These are phyloP conservation scores for Phaffomyces antillensis DNA, from an alignment of 805 yeast species.

Conservation along the genomic window DNA sequence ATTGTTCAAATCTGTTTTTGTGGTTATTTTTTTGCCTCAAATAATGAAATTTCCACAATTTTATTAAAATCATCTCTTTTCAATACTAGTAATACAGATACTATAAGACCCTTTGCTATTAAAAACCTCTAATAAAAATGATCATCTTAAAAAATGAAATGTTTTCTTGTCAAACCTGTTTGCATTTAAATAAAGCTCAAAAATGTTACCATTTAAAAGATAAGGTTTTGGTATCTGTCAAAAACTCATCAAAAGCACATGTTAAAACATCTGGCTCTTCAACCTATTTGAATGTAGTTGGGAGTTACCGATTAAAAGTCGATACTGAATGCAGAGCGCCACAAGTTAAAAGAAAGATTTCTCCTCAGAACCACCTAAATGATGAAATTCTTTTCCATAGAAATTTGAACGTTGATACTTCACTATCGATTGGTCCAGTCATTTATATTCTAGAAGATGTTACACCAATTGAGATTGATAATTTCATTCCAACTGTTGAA, in stretches of 20 bases:
- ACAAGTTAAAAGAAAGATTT: constrained; percentile 2
- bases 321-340: neutral
- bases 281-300: neutral
- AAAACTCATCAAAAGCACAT: constrained; percentile 3
- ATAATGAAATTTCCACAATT: too few species aligned
- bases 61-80: too few species aligned
- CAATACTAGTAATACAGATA: neutral
- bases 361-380: constrained; percentile 2
- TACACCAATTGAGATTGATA: constrained; percentile 4
- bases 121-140: constrained; percentile 1
- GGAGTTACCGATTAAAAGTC: constrained; percentile 2
- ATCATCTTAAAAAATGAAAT: constrained; percentile 8
- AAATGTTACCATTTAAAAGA: constrained; percentile 4
- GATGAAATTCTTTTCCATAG: constrained; percentile 12
- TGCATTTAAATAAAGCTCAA: constrained; percentile 1
- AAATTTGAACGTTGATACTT: constrained; percentile 7
- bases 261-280: neutral
- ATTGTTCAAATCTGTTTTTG: neutral
- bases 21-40: neutral
- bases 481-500: neutral
- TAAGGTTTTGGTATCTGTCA: neutral
- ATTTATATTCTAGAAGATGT: constrained; percentile 6
- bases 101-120: neutral
- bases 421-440: constrained; percentile 4
- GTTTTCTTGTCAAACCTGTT: constrained; percentile 7